phyloP scores from a whole-genome alignment of 192 early-diverging fungal species.

The Gorgonomyces haynaldii region DNA sequence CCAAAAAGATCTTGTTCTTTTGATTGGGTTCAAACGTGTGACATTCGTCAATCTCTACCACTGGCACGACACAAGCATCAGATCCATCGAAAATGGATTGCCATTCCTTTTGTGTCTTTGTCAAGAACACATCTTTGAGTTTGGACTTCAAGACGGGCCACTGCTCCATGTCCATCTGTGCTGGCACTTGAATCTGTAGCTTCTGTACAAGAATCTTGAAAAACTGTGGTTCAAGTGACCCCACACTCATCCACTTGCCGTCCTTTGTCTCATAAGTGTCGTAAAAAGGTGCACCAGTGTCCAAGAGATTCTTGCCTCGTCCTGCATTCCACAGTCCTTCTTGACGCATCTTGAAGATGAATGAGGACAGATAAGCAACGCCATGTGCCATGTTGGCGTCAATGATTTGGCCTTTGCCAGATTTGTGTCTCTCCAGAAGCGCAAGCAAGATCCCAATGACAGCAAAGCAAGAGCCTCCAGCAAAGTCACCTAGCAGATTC shows the following conservation, averaged over 20 bases:
- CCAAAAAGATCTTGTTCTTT: constrained; percentile 16
- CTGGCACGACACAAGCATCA: constrained; percentile 58
- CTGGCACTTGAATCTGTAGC: constrained; percentile 29
- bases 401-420: constrained; percentile 54
- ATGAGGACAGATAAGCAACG: constrained; percentile 44
- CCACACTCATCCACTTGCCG: constrained; percentile 50
- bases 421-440: constrained; percentile 39
- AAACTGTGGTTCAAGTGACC: constrained; percentile 56
- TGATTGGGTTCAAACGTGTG: neutral
- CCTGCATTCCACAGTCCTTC: constrained; percentile 33
- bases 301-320: constrained; percentile 48
- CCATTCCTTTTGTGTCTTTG: constrained; percentile 56
- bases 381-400: constrained; percentile 51
- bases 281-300: constrained; percentile 58
- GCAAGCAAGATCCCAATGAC: constrained; percentile 54
- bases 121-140: constrained; percentile 34
- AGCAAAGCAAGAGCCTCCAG: constrained; percentile 55
- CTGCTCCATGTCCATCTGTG: constrained; percentile 33
- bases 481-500: constrained; percentile 48
- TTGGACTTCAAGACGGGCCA: constrained; percentile 42
- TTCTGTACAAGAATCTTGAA: constrained; percentile 38
- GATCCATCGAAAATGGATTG: constrained; percentile 38
- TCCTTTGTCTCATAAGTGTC: constrained; percentile 58
- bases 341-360: constrained; percentile 49
- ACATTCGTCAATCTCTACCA: constrained; percentile 30